Base-by-base conservation (phyloP, 306 rosid genomes). In the Lotus japonicus region DNA sequence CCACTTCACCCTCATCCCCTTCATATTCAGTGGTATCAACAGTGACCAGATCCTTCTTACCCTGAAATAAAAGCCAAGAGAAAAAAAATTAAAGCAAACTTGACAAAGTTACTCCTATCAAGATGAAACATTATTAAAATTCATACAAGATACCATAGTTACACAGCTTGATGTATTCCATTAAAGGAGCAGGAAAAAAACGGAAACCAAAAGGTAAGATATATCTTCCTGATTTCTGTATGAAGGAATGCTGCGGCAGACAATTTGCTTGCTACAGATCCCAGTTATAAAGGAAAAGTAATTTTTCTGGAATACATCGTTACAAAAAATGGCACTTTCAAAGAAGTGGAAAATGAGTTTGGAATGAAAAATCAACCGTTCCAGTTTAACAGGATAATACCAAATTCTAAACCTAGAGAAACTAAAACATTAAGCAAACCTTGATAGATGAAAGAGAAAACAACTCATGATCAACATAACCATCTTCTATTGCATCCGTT, bases 391-490 rank as follows among this genome's bases (percentile, higher is more conserved):
- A 14, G 7, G 36, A 5, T 31, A 31, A 12, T 19, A 66, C 28
- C 12, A 60, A 15, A 15, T 61, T 55, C 41, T 35, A 21, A 68
- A 58, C 18, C 46, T 42, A 60, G 57, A 15, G 36, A 57, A 66
- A 18, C 11, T 15, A 44, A 58, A 53, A 17, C 35, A 49, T 35
- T 39, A 79, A 35, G 43, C 59, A 84, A 77, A 92, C 99, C 99
- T 94, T 94, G 42, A 94, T 94, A 64, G 94, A 58, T 65, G 97
- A 55, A 77, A 94, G 96, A 18, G 97, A 85, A 81, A 94, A 94
- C 73, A 94, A 58, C 68, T 88, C 94, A 21, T 74, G 74, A 70
- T 94, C 99, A 52, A 74, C 65, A 64, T 88, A 90, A 62, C 88
- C 84, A 56, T 90, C 99, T 57, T 88, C 95, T 54, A 81, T 17